These are phyloP conservation scores for Sugiyamaella lignohabitans DNA, from an alignment of 805 yeast species.

Conservation along the genomic window DNA sequence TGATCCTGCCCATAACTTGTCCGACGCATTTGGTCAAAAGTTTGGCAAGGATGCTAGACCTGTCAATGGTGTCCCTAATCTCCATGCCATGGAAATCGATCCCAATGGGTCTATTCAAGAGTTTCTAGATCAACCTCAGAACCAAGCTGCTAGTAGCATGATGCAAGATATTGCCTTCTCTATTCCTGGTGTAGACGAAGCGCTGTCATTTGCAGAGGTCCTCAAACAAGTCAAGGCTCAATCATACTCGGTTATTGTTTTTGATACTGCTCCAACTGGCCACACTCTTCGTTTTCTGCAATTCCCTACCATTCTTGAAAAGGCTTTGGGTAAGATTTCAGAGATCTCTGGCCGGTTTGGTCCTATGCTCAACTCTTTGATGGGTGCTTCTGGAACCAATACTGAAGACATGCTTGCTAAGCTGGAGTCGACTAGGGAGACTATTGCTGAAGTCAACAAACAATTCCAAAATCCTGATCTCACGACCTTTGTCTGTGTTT, in stretches of 20 bases:
- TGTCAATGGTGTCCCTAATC: conserved; percentile 81
- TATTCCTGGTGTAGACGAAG: conserved; percentile 98
- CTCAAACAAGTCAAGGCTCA: conserved; percentile 85
- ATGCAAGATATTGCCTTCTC: conserved; percentile 90
- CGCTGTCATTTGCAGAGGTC: conserved; percentile 95
- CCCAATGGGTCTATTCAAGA: conserved; percentile 92
- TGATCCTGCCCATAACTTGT: conserved; percentile 96
- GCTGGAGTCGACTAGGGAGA: conserved; percentile 70
- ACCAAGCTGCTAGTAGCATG: conserved; percentile 54
- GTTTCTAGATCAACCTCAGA: conserved; percentile 45
- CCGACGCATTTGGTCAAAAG: conserved; percentile 98
- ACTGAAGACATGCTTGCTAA: conserved; percentile 66
- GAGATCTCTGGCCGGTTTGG: conserved; percentile 84
- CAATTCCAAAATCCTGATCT: conserved; percentile 95
- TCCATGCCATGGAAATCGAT: conserved; percentile 98
- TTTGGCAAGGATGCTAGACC: conserved; percentile 94
- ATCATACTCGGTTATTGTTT: conserved; percentile 80
- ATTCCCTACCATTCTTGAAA: conserved; percentile 86
- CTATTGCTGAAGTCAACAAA: conserved; percentile 81
- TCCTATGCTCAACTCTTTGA: conserved; percentile 74
- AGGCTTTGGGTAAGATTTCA: conserved; percentile 77
- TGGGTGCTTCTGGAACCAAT: conserved; percentile 47
- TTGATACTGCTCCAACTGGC: conserved; percentile 99
- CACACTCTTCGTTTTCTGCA: conserved; percentile 94
- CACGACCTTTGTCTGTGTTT: conserved; percentile 89